Base-by-base conservation (phyloP, 129 eudicot genomes). In the Arctium lappa region DNA sequence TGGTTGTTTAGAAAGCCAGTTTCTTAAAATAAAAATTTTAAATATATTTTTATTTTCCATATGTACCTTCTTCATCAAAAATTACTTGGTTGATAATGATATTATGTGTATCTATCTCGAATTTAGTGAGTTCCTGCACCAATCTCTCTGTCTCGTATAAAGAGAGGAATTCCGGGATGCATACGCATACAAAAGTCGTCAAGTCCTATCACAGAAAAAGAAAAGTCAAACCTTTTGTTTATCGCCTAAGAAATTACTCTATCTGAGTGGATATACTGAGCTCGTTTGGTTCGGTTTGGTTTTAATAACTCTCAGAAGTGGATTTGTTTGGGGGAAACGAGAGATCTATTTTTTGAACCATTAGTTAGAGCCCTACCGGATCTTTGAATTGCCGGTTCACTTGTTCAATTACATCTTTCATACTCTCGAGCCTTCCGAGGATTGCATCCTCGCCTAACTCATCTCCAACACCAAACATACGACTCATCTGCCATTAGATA, bases 91-190 rank as follows among this genome's bases (percentile, higher is more conserved):
- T 96, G 83, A 96, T 96, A 70, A 96, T 91, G 83, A 96, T 93
- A 87, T 96, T 96, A 82, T 93, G 99, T 6, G 98, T 89, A 81
- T 96, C 99, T 70, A 96, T 96, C 95, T 93, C 99, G 65, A 91
- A 96, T 82, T 91, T 96, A 33, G 95, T 85, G 40, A 96, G 99
- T 71, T 96, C 99, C 85, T 96, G 98, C 50, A 96, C 98, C 86
- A 96, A 84, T 85, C 99, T 88, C 72, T 96, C 99, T 33, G 99
- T 96, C 87, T 96, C 99, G 32, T 96, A 96, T 16, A 96, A 86
- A 27, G 99, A 96, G 44, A 96, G 98, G 86, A 96, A 96, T 73
- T 96, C 99, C 4, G 99, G 99, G 76, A 96, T 96, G 98, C 99
- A 96, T 13, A 96, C 99, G 78, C 99, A 96, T 74, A 93, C 89